Base-by-base conservation (phyloP, 2,329 filamentous ascomycete species). In the Stylonectria norvegica region DNA sequence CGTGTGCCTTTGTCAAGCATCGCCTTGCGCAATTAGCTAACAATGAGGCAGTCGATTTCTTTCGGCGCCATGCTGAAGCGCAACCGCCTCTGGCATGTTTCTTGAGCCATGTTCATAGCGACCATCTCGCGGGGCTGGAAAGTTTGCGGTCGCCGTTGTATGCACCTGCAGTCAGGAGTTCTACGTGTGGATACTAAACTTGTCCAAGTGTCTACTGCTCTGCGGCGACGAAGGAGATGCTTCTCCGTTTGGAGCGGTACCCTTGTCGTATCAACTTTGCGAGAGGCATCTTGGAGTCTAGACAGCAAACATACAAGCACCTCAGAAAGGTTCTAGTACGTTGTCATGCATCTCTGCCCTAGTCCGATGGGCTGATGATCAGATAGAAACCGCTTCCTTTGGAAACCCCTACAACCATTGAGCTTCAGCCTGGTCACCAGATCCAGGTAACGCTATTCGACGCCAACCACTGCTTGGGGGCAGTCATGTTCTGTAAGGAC, bases 81-180 rank as follows among this genome's bases (percentile, higher is more conserved):
- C 73, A 66, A 12, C 75, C 85, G 4, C 86, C 89, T 0, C 65
- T 93, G 40, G 89, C 86, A 12, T 93, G 85, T 61, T 95, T 97
- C 59, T 72, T 97, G 18, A 94, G 86, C 63, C 91, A 97, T 75
- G 81, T 94, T 2, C 91, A 96, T 60, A 94, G 85, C 49, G 90
- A 96, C 55, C 91, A 96, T 64, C 75, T 96, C 1, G 75, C 76
- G 23, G 90, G 91, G 0, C 73, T 96, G 2, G 89, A 95, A 53
- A 78, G 74, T 10, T 73, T 90, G 38, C 78, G 81, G 32, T 80
- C 86, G 19, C 86, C 88, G 0, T 95, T 95, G 75, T 79, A 62
- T 29, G 68, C 40, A 17, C 15, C n/a, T n/a, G n/a, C n/a, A n/a
- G n/a, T n/a, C n/a, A n/a, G n/a, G n/a, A n/a, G n/a, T n/a, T n/a